Evolutionary conservation across 805 yeast genomes (phyloP).

Genomic region (Candida wancherniae): DNA sequence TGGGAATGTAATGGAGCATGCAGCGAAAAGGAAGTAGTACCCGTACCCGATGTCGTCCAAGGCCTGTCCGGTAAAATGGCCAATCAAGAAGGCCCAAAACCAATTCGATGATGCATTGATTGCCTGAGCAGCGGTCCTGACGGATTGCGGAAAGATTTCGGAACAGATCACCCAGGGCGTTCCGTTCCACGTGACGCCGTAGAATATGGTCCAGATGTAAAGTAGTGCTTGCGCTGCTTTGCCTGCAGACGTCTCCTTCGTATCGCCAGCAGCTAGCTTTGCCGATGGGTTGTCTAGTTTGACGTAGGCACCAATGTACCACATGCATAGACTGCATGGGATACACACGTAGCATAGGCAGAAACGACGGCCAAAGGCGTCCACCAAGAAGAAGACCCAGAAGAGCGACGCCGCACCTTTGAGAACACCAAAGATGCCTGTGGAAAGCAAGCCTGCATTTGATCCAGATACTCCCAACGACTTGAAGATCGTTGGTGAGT

Average conservation of each 20-base stretch:
- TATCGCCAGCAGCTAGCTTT: constrained; percentile 19
- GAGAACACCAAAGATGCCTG: constrained; percentile 50
- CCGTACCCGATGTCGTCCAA: constrained; percentile 41
- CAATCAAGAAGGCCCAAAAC: constrained; percentile 49
- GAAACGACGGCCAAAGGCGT: constrained; percentile 41
- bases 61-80: constrained; percentile 43
- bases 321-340: constrained; percentile 41
- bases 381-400: constrained; percentile 45
- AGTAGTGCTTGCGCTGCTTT: constrained; percentile 42
- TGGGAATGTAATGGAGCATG: constrained; percentile 24
- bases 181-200: constrained; percentile 43
- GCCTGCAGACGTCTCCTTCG: constrained; percentile 31
- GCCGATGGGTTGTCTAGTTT: constrained; percentile 30
- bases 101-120: constrained; percentile 44
- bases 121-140: constrained; percentile 40
- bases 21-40: constrained; percentile 40
- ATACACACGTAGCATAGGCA: constrained; percentile 35
- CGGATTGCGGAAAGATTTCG: constrained; percentile 42
- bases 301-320: constrained; percentile 46
- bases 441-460: constrained; percentile 43
- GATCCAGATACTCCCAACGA: constrained; percentile 45
- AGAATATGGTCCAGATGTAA: constrained; percentile 44
- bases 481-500: constrained; percentile 48
- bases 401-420: constrained; percentile 42
- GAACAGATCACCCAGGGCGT: constrained; percentile 45